Evolutionary conservation across 192 early-diverging fungal genomes (phyloP), one percentile per base, ranked within the genome.

Genomic region (Coemansia pectinata): DNA sequence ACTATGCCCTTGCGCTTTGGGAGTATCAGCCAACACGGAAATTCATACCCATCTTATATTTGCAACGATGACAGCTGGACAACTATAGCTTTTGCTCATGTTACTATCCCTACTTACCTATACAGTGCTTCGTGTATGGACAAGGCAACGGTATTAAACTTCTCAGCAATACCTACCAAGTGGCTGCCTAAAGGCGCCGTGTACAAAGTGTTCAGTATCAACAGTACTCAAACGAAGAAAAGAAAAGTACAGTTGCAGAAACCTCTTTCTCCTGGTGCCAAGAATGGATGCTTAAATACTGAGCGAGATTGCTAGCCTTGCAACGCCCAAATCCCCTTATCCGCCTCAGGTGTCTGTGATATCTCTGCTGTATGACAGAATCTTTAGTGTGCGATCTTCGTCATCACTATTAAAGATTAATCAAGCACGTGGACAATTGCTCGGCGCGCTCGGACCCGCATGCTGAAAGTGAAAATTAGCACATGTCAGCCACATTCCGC

Each of bases 401-500:
- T 15, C n/a, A 5, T 21, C n/a, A 19, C 9, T 21, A 19, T 5
- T 48, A 2, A 48, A 48, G 1, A 55, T 36, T 36, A 55, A 27
- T 27, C 8, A 29, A 55, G 52, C 52, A 55, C 52, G 27, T 55
- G 52, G 14, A 25, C 52, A 55, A 25, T n/a, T 5, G 14, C n/a
- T 8, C 31, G 55, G 55, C 55, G 29, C 31, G 55, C 55, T 58
- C 55, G 55, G 55, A 17, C 55, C 55, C 55, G 55, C 52, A 55
- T 55, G 52, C 52, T 27, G 25, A 58, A 34, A 34, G 55, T 17
- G 14, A 29, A 17, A 14, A n/a, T n/a, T 58, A 14, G 17, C 55
- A 58, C 55, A 31, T 58, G 55, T 34, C 55, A 58, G 29, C 55
- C 55, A 33, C 55, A 17, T 45, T 45, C 44, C 44, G 17, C 44